Evolutionary conservation across 208 protist species (phyloP), one percentile per base, ranked within the genome.

Genomic region (Leishmania turanica): DNA sequence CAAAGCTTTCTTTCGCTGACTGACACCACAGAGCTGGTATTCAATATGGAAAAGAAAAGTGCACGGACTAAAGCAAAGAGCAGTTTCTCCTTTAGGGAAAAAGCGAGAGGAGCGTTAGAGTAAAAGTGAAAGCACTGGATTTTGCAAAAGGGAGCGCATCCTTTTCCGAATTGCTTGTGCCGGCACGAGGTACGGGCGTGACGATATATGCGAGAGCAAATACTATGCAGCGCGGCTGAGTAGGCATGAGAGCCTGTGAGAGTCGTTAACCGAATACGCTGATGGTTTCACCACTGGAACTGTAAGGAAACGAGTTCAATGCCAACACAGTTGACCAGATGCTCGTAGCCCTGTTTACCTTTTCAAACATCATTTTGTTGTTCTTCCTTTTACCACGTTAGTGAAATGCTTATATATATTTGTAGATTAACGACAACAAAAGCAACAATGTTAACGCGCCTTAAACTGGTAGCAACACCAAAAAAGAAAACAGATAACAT

Each of bases 31-130:
- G 17, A n/a, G 19, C 13, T 45, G n/a, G 17, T 6, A 27, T 76
- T 56, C 51, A 24, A 37, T 40, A 17, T 17, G 47, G n/a, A 42
- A n/a, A 42, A 60, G 17, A 75, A 58, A 62, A 34, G 34, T 56
- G 0, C n/a, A 76, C 19, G 77, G 40, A 45, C 69, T 56, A 51
- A 17, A 85, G 58, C 51, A 21, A 68, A 56, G 58, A 40, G 40
- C 42, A 77, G 40, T 70, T 81, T 81, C 47, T 56, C 31, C 71
- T 70, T 53, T 78, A 75, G 82, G 76, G 76, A 87, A 84, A 79
- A 73, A 34, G 37, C 75, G 45, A 51, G 19, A n/a, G 37, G 69
- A 31, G 2, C 9, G 7, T 71, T 27, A 31, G n/a, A 34, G 21
- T 37, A 19, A 11, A 53, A 31, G 34, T 8, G 2, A 73, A n/a